A percentile compares a stretch with the other conserved stretches of the same genome.
phyloP scores from a whole-genome alignment of 331 rosid species.

The Arachis monticola region DNA sequence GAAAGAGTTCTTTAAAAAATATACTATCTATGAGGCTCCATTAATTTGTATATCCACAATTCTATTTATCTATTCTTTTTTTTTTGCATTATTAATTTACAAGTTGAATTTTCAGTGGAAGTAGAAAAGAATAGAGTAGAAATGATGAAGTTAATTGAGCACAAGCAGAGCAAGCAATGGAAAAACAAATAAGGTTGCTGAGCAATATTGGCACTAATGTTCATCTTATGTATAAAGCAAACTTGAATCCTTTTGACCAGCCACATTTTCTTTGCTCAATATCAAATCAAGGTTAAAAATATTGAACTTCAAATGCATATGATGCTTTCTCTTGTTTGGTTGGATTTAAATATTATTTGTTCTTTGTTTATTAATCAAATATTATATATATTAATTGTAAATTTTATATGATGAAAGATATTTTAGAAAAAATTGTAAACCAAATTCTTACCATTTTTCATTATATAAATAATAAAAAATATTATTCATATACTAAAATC shows the following conservation, averaged over 20 bases:
- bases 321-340: no score
- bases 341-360: no score
- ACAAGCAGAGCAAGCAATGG: constrained; percentile 27
- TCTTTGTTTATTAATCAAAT: no score
- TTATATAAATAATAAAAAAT: no score
- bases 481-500: no score
- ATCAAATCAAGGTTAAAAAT: constrained; percentile 31
- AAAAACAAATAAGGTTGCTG: constrained; percentile 1
- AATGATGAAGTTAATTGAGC: constrained; percentile 42
- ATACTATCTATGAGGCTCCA: neutral
- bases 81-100: neutral
- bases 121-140: constrained; percentile 49
- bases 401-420: no score
- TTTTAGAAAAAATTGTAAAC: no score
- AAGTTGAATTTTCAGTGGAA: constrained; percentile 40
- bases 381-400: no score
- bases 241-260: neutral
- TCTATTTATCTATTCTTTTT: neutral
- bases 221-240: neutral
- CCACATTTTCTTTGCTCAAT: neutral
- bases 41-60: no score
- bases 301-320: neutral
- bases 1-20: no score
- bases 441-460: no score
- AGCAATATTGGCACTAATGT: constrained; percentile 10